phyloP scores from a whole-genome alignment of 345 rosid genomes.

The Fremontodendron californicum region DNA sequence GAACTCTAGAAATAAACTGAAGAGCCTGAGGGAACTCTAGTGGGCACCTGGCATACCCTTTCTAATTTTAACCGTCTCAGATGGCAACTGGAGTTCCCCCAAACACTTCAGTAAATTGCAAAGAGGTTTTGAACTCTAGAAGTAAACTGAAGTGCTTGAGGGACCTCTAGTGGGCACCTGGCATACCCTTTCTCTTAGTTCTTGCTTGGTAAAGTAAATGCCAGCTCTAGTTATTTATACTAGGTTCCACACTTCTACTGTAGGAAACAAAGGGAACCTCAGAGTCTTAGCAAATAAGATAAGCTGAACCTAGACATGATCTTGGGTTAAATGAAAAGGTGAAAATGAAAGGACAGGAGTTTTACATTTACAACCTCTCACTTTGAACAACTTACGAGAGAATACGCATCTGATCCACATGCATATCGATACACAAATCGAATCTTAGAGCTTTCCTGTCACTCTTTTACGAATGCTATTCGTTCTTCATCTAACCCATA shows the following conservation, averaged over 20 bases:
- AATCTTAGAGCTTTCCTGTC: not conserved
- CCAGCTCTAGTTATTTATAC: slow-evolving; percentile 10
- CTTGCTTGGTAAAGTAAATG: not conserved
- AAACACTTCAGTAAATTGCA: slow-evolving; percentile 2
- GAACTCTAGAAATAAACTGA: not conserved
- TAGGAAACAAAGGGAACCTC: no score
- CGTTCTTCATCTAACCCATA: slow-evolving; percentile 7
- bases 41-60: slow-evolving; percentile 5
- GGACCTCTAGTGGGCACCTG: slow-evolving; percentile 14
- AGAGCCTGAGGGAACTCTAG: slow-evolving; percentile 9
- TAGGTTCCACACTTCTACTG: no score
- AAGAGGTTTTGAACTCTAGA: not conserved
- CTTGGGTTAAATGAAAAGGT: slow-evolving; percentile 7
- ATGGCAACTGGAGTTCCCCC: slow-evolving; percentile 8
- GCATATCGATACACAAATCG: not conserved
- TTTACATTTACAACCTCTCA: not conserved
- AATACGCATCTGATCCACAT: not conserved
- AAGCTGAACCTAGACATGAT: slow-evolving; percentile 5
- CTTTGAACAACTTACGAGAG: not conserved
- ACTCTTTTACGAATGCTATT: not conserved
- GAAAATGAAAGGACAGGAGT: not conserved
- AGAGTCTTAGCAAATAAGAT: no score
- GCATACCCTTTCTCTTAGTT: not conserved
- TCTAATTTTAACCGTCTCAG: not conserved
- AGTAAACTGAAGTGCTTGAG: not conserved